Conservation (phyloP, 495 filamentous ascomycete genomes). For the Symbiotaphrina buchneri region DNA sequence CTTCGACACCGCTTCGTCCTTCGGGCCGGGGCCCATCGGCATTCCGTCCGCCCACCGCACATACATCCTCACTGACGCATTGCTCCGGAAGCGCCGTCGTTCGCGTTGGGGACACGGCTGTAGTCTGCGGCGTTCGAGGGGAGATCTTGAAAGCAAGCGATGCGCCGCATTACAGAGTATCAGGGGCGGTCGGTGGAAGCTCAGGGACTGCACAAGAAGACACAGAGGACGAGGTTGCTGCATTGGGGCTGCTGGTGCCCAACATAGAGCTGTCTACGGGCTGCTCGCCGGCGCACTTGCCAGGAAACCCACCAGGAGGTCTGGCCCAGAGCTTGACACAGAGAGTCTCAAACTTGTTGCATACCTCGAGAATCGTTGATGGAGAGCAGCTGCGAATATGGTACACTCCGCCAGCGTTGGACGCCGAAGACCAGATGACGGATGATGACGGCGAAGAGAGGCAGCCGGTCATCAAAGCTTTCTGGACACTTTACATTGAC, state of each 20-base stretch:
- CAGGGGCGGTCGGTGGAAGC: constrained; percentile 3
- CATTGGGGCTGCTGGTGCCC: constrained; percentile 60
- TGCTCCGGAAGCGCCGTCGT: constrained; percentile 77
- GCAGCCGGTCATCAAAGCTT: constrained; percentile 43
- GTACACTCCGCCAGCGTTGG: constrained; percentile 24
- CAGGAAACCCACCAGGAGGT: constrained; percentile 55
- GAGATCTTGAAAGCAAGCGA: constrained; percentile 56
- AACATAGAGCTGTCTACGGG: constrained; percentile 83
- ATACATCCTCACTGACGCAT: constrained; percentile 65
- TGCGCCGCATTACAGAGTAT: constrained; percentile 34
- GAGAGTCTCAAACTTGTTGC: constrained; percentile 50
- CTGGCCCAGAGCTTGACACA: constrained; percentile 69
- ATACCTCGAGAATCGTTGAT: constrained; percentile 37
- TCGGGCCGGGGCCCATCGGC: constrained; percentile 41
- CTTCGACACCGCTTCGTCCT: constrained; percentile 18
- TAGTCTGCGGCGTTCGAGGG: constrained; percentile 73
- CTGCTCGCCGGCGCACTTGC: constrained; percentile 64
- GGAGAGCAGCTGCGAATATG: constrained; percentile 43
- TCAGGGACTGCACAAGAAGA: constrained; percentile 7
- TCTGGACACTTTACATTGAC: constrained; percentile 89
- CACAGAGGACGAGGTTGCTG: constrained; percentile 29
- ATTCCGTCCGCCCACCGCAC: constrained; percentile 44
- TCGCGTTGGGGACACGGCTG: constrained; percentile 68
- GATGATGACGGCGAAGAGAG: constrained; percentile 17
- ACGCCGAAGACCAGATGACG: constrained; percentile 20